Percentiles rank a stretch among this genome's conserved stretches.
Conservation (phyloP, 2,329 filamentous ascomycete genomes). For the Fusarium sp. region DNA sequence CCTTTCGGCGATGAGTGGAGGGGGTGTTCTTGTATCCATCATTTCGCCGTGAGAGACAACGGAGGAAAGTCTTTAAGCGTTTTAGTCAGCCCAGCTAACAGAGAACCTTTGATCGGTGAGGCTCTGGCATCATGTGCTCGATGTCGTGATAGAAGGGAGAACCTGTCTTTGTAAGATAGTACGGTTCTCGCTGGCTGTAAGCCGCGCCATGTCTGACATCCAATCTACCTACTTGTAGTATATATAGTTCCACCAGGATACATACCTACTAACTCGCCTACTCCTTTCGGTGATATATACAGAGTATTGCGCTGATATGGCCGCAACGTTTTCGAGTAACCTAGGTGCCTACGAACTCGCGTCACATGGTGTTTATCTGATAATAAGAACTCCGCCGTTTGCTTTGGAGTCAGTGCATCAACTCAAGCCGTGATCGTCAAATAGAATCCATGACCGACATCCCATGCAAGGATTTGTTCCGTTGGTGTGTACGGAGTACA, state of each 20-base stretch:
- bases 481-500: slow-evolving; percentile 33
- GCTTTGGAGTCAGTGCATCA: slow-evolving; percentile 4
- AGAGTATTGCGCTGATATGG: background rate
- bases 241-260: background rate
- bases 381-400: background rate
- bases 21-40: slow-evolving; percentile 7
- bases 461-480: slow-evolving; percentile 20
- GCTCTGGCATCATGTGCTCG: slow-evolving; percentile 18
- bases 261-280: background rate
- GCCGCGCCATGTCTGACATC: background rate
- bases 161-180: background rate
- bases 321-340: background rate
- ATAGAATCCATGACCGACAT: slow-evolving; percentile 30
- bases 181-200: slow-evolving; percentile 7
- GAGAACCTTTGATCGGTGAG: slow-evolving; percentile 8
- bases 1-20: slow-evolving; percentile 28
- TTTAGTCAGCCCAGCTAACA: background rate
- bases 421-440: slow-evolving; percentile 8
- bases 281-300: background rate
- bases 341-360: background rate
- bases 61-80: background rate
- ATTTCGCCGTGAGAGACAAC: background rate
- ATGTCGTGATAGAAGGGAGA: slow-evolving; percentile 15
- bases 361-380: background rate
- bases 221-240: background rate